Evolutionary conservation across 2,329 filamentous ascomycete species (phyloP), one percentile per base, ranked within the genome.

Genomic region (Lachnellula hyalina): DNA sequence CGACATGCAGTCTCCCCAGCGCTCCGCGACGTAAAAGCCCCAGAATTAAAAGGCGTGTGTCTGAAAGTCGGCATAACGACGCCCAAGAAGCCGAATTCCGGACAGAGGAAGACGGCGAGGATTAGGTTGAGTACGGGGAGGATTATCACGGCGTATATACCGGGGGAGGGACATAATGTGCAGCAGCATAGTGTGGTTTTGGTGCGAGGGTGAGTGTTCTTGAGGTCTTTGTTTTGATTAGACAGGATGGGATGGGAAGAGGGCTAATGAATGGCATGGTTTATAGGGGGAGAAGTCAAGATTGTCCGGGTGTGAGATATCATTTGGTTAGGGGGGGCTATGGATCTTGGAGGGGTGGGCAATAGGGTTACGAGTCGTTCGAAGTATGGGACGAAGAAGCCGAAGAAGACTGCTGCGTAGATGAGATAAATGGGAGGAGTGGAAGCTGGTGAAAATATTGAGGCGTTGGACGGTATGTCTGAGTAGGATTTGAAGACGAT

Each of bases 301-400:
- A 99, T 85, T 99, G 94, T 77, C 94, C 94, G 58, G 94, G 94
- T 85, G 94, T 99, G 74, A 86, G 92, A 70, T 99, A 99, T 72
- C 90, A 95, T 73, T 77, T 96, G 67, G 89, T 99, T 42, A 80
- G 94, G 70, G 94, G 94, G 94, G 34, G 90, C 92, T 19, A 77
- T 96, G 74, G 94, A 99, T 82, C 73, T 99, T 83, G 90, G 90
- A 68, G 94, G 94, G 78, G 94, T 99, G 62, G 86, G 85, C 21
- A 94, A 85, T 71, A 81, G 94, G 64, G 82, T 87, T 67, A 89
- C 86, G 21, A 90, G 89, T 72, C 82, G 94, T 67, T 96, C 91
- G 68, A 99, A 99, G 75, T 99, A 96, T 70, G 94, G 94, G 58
- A 96, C 94, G 49, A 99, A 99, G 85, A 97, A 96, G 78, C 93